Percentiles rank a stretch among this genome's conserved stretches.
Evolutionary conservation across 2,329 filamentous ascomycete species (phyloP).

Genomic region (Venturia asperata): DNA sequence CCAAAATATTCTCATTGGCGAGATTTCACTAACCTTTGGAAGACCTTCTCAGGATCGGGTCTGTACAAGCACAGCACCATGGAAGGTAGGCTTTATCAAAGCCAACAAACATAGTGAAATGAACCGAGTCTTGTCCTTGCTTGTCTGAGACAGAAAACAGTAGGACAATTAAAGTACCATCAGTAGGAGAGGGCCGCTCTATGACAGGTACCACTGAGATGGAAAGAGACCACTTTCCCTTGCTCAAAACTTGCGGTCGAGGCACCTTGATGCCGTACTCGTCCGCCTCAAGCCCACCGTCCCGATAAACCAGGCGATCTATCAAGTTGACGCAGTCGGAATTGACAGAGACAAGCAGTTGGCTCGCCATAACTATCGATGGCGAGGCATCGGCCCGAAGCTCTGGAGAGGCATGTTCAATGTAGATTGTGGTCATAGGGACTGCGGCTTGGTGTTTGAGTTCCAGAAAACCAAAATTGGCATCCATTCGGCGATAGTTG

Average conservation of each 20-base stretch:
- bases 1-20: too few relatives aligned
- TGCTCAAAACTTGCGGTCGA: background rate
- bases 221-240: background rate
- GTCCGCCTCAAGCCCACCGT: background rate
- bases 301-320: background rate
- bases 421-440: background rate
- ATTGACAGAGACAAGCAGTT: background rate
- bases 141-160: background rate
- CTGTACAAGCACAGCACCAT: background rate
- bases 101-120: background rate
- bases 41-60: background rate
- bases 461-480: background rate
- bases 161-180: background rate
- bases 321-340: background rate
- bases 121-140: background rate
- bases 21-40: background rate
- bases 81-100: background rate
- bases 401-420: background rate
- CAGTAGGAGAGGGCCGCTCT: background rate
- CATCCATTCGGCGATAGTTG: background rate
- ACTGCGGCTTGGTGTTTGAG: background rate
- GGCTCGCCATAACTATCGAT: background rate
- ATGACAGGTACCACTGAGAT: background rate
- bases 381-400: background rate
- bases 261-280: background rate